A percentile compares a stretch with the other conserved stretches of the same genome.
Evolutionary conservation across 495 filamentous ascomycete genomes (phyloP).

Genomic region (Lineolata rhizophorae): DNA sequence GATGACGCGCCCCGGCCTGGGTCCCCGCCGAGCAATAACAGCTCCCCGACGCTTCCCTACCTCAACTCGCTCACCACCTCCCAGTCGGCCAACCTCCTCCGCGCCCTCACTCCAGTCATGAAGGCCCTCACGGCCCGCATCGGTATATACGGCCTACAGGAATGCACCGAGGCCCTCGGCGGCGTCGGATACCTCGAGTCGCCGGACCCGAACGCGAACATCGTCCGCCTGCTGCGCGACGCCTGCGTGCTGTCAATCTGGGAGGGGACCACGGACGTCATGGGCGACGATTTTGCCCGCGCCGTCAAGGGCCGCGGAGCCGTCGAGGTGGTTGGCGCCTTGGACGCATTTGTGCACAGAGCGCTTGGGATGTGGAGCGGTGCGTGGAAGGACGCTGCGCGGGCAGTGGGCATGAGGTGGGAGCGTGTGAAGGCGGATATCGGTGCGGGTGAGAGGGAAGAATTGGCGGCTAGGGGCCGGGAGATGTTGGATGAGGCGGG

Average conservation of each 20-base stretch:
- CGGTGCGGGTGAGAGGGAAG: conserved; percentile 3
- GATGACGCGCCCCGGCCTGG: conserved; percentile 4
- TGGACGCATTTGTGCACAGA: background rate
- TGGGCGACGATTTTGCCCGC: conserved; percentile 37
- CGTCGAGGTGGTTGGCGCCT: background rate
- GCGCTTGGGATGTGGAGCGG: background rate
- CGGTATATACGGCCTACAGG: conserved; percentile 30
- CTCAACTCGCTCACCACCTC: background rate
- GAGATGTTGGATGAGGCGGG: conserved; percentile 9
- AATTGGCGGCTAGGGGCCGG: conserved; percentile 9
- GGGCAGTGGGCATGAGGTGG: background rate
- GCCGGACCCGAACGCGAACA: conserved; percentile 37
- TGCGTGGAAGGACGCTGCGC: background rate
- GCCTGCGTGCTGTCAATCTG: conserved; percentile 44
- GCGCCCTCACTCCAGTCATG: conserved; percentile 38
- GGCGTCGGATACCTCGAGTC: conserved; percentile 59
- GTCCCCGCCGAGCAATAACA: background rate
- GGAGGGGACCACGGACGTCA: conserved; percentile 56
- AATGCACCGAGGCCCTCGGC: conserved; percentile 49
- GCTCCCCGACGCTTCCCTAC: background rate
- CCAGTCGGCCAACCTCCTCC: conserved; percentile 23
- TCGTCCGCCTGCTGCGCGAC: conserved; percentile 43
- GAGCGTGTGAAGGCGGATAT: background rate
- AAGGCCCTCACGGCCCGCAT: conserved; percentile 41
- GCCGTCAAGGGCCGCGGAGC: conserved; percentile 16